Percentiles rank a stretch among this genome's conserved stretches.
These are phyloP conservation scores for Drosera spatulata DNA, from an alignment of 179 eudicot genomes.

Conservation along the genomic window DNA sequence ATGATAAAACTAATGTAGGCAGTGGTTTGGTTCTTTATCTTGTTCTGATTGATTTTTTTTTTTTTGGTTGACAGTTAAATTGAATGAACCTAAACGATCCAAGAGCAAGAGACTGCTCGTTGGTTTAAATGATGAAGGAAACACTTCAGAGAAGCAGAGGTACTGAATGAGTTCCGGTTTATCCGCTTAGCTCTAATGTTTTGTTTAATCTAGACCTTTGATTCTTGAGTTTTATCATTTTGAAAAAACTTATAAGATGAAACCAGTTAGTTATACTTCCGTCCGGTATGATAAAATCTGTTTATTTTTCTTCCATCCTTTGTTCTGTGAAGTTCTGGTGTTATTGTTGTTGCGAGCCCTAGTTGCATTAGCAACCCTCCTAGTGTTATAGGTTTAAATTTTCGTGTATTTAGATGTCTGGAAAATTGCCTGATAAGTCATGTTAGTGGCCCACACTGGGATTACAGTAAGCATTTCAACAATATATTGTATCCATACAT, in stretches of 20 bases:
- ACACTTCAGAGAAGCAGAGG: constrained; percentile 70
- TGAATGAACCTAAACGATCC: constrained; percentile 20
- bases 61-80: constrained; percentile 12
- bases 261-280: no score
- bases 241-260: background rate
- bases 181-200: background rate
- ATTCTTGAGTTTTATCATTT: background rate
- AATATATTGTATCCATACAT: no score
- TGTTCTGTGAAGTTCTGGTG: no score
- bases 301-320: no score
- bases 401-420: no score
- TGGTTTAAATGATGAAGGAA: constrained; percentile 26
- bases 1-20: background rate
- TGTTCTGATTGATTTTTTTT: constrained; percentile 1
- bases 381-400: no score
- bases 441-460: no score
- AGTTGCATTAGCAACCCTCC: no score
- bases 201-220: background rate
- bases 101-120: constrained; percentile 13
- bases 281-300: no score
- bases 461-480: no score
- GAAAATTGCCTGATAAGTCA: no score
- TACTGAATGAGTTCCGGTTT: constrained; percentile 2
- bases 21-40: constrained; percentile 6
- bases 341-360: no score